Evolutionary conservation across 768 basidiomycete species (phyloP), one percentile per base, ranked within the genome.

Genomic region (Cyclocybe cylindracea): DNA sequence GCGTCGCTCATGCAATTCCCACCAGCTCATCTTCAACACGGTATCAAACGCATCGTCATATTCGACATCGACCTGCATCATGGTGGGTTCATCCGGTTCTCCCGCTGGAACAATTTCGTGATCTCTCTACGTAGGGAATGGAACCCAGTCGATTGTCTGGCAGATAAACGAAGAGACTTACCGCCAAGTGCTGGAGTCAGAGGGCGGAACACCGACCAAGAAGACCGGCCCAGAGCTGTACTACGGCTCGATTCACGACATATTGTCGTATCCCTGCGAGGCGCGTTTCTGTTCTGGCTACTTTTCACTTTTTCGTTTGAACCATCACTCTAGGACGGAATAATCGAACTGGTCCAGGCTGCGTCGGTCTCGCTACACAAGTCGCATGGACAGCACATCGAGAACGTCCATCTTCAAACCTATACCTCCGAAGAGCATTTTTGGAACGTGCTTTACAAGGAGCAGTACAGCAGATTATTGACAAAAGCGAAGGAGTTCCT

Each of bases 21-120:
- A 16, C 31, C 29, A 96, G 94, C 94, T 0, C 86, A 98, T 67
- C 69, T 97, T 10, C 72, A 84, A 46, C 86, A 97, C 61, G 80
- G 82, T 7, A 78, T 96, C 38, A 83, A 86, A 37, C 83, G 91
- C 18, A 77, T 92, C 1, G 79, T 94, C 29, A 87, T 99, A 39
- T 79, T 98, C 33, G 96, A 98, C 64, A 93, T 98, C 46, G 95
- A 96, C 65, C 73, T 96, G 8, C 92, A 94, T 67, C 92, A 94
- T 60, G 93, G 91, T 86, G 51, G 49, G 73, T 13, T 48, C 40
- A 6, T n/a, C 36, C 31, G 10, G 16, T 10, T 7, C 11, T 53
- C 1, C 29, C 24, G 50, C 19, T 44, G 5, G 24, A 24, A 24
- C 11, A 6, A 3, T 11, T 19, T 39, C 39, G 35, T 37, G 16